These are phyloP conservation scores for Leptographium lundbergii DNA, from an alignment of 2,329 filamentous ascomycete genomes.

Conservation along the genomic window DNA sequence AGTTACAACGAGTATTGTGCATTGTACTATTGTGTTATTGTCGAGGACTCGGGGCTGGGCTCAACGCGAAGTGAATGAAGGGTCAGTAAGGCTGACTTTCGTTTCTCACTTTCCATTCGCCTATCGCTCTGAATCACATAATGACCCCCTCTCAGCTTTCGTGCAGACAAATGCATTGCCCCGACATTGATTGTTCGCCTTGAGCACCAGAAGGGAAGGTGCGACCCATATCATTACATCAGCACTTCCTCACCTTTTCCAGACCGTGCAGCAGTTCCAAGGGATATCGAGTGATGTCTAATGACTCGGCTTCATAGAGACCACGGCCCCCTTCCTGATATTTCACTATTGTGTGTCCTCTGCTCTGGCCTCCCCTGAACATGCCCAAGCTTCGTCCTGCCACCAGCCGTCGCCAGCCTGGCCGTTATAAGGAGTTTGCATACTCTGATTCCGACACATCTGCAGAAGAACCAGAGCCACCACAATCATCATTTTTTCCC, in stretches of 20 bases:
- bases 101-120: neutral
- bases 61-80: neutral
- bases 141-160: neutral
- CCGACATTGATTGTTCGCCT: too few species aligned
- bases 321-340: neutral
- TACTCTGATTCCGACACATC: neutral
- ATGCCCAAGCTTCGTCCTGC: neutral
- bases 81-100: neutral
- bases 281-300: neutral
- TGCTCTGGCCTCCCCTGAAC: neutral
- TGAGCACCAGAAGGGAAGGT: too few species aligned
- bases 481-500: conserved; percentile 12
- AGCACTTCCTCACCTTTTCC: too few species aligned
- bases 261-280: too few species aligned
- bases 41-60: neutral
- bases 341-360: neutral
- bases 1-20: neutral
- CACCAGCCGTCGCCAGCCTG: neutral
- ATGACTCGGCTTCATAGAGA: neutral
- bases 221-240: too few species aligned
- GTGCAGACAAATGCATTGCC: neutral
- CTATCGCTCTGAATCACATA: neutral
- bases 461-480: too few species aligned
- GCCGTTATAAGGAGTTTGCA: neutral
- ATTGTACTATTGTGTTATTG: neutral